Evolutionary conservation across 1,139 yeast species (phyloP), one percentile per base, ranked within the genome.

Genomic region (Lodderomyces metapsilosis): DNA sequence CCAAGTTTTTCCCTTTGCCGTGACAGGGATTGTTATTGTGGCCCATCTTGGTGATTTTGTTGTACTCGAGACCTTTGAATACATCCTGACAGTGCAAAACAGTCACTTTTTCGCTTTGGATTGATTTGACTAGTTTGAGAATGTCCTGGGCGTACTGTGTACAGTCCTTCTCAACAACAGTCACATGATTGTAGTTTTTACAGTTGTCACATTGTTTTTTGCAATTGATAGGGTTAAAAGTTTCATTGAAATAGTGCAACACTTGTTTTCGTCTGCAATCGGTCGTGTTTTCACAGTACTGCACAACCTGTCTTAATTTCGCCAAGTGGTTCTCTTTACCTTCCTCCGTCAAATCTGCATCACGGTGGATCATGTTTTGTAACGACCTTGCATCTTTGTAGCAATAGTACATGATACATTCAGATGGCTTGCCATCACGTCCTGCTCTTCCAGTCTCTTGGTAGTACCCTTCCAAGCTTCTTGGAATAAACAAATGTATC

Each of bases 361-460:
- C 98, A 44, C 82, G 71, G 44, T 82, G 84, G 41, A 92, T 89
- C 79, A 88, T 76, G 13, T 80, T 73, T 58, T 85, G 91, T 42
- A 91, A 64, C 31, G 80, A 71, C 45, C 88, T 67, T 0, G 88
- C 88, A 65, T 89, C 98, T 46, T 78, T 77, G 60, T 84, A 84
- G 10, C 82, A 75, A 58, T 85, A 92, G 54, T 80, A 92, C 76
- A 92, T 75, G 13, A 87, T 76, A 64, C 98, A 92, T 47, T 83
- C 84, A 1, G 96, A 84, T 36, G 68, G 76, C 4, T 78, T 66
- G 0, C 98, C 97, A 67, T 92, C 98, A 64, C 98, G 78, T 4
- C 98, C 98, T 2, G 98, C 98, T 62, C 98, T 81, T n/a, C 98
- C 98, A 1, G 98, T 89, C 60, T 92, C 98, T 64, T 92, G 98